Evolutionary conservation across 352 stramenopile genomes (phyloP), one percentile per base, ranked within the genome.

Genomic region (Phytophthora cactorum): DNA sequence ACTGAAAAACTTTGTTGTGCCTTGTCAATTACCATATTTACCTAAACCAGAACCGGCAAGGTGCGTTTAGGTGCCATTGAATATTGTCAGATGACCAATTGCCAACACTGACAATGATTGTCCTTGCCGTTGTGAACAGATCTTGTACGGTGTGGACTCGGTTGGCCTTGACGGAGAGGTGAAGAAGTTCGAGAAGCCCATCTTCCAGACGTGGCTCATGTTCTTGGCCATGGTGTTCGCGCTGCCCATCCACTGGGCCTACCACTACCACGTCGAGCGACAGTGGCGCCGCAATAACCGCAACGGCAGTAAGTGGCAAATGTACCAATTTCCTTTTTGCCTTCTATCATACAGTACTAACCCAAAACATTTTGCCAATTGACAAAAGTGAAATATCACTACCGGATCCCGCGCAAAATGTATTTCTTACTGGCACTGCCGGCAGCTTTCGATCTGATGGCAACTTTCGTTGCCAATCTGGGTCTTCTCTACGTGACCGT

Each of bases 131-230:
- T 59, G 14, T 15, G 25, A 31, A 45, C 88, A 99, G 83, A 93
- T 97, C n/a, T 81, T 99, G 78, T 98, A 98, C 65, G 84, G 84
- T 29, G 84, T 98, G 29, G 84, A 96, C 56, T 91, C 88, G 10
- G 80, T 96, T 28, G 95, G 93, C 4, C 82, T 97, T 9, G 81
- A 92, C 27, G 94, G 92, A 15, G 75, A 95, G 52, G 68, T 93
- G 12, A 96, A 98, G 77, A 86, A 90, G 45, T 99, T 99, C 70
- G 81, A 96, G 47, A 98, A 98, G 66, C 94, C 96, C 45, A 89
- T 98, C 49, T 98, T 98, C 79, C 93, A 98, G 79, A 98, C 96
- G 14, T 98, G 96, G 82, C 90, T 97, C 66, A 99, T 98, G 95
- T 99, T 98, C 77, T 75, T 98, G 7, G 94, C 95, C 39, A 98